These are phyloP conservation scores for Funneliformis geosporum DNA, from an alignment of 192 early-diverging fungal genomes.

Conservation along the genomic window DNA sequence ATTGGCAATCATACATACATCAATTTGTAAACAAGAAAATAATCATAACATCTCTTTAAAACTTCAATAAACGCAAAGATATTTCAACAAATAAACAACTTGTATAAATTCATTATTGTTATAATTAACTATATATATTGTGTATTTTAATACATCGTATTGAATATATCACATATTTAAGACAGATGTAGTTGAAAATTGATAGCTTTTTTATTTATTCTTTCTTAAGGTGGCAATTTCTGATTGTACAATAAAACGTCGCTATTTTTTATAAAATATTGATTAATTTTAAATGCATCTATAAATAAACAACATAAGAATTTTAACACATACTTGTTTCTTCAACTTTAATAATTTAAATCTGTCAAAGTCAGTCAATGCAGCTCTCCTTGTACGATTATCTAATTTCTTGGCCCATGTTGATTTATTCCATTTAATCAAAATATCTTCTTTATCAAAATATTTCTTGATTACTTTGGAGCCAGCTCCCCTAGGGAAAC, in stretches of 20 bases:
- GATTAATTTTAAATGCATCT: not conserved
- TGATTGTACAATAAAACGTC: not conserved
- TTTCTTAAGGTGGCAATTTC: not conserved
- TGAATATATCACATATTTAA: too few relatives aligned
- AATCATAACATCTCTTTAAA: too few relatives aligned
- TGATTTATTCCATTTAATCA: conserved; percentile 82
- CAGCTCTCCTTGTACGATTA: conserved; percentile 73
- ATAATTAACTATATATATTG: too few relatives aligned
- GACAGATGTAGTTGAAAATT: not conserved
- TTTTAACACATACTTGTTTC: conserved; percentile 47
- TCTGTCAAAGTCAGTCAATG: conserved; percentile 92
- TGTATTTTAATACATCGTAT: too few relatives aligned
- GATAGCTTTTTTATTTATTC: not conserved
- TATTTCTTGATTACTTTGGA: conserved; percentile 74
- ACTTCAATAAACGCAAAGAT: too few relatives aligned
- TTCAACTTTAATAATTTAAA: conserved; percentile 96
- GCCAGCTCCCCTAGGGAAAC: conserved; percentile 81
- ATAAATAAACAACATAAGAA: not conserved
- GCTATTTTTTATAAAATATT: not conserved
- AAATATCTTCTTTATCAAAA: conserved; percentile 83
- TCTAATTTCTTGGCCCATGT: conserved; percentile 97
- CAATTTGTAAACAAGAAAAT: too few relatives aligned
- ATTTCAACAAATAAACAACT: too few relatives aligned
- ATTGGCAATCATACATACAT: too few relatives aligned
- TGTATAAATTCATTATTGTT: too few relatives aligned